These are phyloP conservation scores for Cryoendolithus antarcticus DNA, from an alignment of 2,329 filamentous ascomycete genomes.

Conservation along the genomic window DNA sequence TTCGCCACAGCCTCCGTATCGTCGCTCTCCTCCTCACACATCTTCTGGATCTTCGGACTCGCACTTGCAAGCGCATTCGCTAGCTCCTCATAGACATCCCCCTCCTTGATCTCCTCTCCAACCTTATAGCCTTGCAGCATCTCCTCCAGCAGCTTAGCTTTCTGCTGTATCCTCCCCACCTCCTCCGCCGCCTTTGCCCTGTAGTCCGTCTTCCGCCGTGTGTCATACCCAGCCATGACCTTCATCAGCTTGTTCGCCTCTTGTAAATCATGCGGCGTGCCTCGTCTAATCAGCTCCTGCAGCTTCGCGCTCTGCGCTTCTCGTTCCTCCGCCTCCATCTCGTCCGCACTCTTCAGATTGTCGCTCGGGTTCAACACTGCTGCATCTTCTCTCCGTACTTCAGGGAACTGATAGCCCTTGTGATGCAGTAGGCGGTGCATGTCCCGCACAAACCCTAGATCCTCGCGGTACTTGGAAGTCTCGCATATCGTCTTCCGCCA, in stretches of 20 bases:
- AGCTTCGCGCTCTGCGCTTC: conserved; percentile 96
- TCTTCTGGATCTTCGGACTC: conserved; percentile 97
- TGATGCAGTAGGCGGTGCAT: conserved; percentile 95
- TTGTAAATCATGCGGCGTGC: conserved; percentile 82
- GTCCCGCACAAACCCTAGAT: conserved; percentile 88
- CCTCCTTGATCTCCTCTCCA: conserved; percentile 64
- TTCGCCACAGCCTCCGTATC: conserved; percentile 93
- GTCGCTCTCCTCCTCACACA: conserved; percentile 98
- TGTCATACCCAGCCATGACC: conserved; percentile 96
- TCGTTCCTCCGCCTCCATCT: conserved; percentile 95
- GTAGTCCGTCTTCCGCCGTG: conserved; percentile 90
- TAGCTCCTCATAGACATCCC: conserved; percentile 67
- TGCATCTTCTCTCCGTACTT: conserved; percentile 83
- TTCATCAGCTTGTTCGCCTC: conserved; percentile 98
- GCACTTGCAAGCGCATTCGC: conserved; percentile 81
- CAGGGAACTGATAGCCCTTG: conserved; percentile 93
- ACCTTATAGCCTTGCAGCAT: conserved; percentile 73
- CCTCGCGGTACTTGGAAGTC: conserved; percentile 94
- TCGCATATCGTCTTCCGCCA: conserved; percentile 98
- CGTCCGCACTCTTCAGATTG: conserved; percentile 89
- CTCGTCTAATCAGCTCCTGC: conserved; percentile 87
- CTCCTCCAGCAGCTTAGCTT: conserved; percentile 83
- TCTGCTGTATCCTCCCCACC: conserved; percentile 87
- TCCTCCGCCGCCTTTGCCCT: conserved; percentile 95
- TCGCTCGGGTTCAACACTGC: conserved; percentile 94